A percentile compares a stretch with the other conserved stretches of the same genome.
Evolutionary conservation across 108 stramenopile genomes (phyloP).

Genomic region (Aurantiochytrium sp.): DNA sequence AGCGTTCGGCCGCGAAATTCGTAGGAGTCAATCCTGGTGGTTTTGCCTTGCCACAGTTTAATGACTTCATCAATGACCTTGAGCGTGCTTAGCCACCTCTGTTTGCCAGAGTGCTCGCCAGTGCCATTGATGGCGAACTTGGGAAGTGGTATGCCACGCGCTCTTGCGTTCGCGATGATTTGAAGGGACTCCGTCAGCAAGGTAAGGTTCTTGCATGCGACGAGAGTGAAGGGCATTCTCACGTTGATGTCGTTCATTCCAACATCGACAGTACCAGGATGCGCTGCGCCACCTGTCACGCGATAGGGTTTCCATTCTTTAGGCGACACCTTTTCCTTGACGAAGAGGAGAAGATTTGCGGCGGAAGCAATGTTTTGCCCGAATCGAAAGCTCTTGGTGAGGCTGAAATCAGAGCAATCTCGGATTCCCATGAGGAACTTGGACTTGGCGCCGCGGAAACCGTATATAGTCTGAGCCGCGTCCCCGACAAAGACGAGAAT

Average conservation of each 20-base stretch:
- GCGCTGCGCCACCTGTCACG: not conserved
- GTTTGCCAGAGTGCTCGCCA: not conserved
- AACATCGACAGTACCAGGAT: not conserved
- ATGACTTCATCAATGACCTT: not conserved
- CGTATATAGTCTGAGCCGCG: conserved; percentile 45
- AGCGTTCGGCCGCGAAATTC: not conserved
- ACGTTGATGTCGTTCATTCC: not conserved
- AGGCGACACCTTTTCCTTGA: conserved; percentile 18
- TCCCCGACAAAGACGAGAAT: conserved; percentile 43
- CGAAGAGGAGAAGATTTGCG: conserved; percentile 34
- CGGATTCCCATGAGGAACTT: conserved; percentile 24
- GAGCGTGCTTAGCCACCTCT: not conserved
- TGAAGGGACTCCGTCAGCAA: not conserved
- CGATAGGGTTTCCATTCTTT: not conserved
- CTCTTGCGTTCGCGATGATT: too few species aligned
- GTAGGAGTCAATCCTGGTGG: not conserved
- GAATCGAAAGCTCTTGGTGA: conserved; percentile 39
- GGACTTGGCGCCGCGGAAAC: conserved; percentile 44
- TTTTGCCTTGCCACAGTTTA: not conserved
- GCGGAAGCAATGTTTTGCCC: conserved; percentile 40
- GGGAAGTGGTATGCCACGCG: not conserved
- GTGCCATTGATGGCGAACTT: not conserved
- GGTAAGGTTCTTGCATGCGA: not conserved
- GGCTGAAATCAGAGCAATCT: not conserved
- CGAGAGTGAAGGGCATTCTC: not conserved